Percentiles rank a stretch among this genome's conserved stretches.
Conservation (phyloP, 164 flowering plant species). For the Vitis cinerea region DNA sequence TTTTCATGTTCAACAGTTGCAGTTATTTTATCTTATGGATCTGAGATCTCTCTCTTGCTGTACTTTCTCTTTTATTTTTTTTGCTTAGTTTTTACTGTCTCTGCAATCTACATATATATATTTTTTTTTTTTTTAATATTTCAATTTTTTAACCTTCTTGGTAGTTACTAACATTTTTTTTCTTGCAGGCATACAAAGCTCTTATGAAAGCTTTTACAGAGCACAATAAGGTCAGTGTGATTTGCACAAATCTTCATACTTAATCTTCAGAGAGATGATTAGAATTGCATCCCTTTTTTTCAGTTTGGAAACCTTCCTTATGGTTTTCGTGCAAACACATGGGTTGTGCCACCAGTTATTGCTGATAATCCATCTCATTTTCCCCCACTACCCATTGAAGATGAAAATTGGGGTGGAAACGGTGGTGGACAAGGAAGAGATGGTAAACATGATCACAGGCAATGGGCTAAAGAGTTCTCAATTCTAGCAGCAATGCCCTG, state of each 20-base stretch:
- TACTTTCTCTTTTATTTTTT: not conserved
- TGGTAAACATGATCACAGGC: constrained; percentile 59
- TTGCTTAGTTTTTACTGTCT: not conserved
- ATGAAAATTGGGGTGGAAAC: constrained; percentile 93
- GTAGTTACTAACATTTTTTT: not conserved
- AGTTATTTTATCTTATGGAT: not conserved
- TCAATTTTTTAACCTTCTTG: not conserved
- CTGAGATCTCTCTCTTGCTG: not conserved
- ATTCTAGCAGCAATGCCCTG: constrained; percentile 88
- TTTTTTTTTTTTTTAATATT: not conserved
- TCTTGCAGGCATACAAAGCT: constrained; percentile 73
- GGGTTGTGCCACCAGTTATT: constrained; percentile 87
- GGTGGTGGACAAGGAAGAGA: constrained; percentile 92
- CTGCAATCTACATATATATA: not conserved
- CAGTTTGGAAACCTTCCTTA: constrained; percentile 98
- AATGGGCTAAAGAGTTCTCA: constrained; percentile 79
- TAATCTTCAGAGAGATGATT: not conserved
- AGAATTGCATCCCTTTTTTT: constrained; percentile 5
- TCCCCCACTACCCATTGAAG: constrained; percentile 80
- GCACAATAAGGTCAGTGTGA: constrained; percentile 74
- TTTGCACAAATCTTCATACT: not conserved
- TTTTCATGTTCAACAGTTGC: not conserved
- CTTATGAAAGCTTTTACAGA: constrained; percentile 91
- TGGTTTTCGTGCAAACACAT: constrained; percentile 90
- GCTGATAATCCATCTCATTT: constrained; percentile 68